Percentiles rank a stretch among this genome's conserved stretches.
These are phyloP conservation scores for Hypsizygus marmoreus DNA, from an alignment of 768 basidiomycete species.

Conservation along the genomic window DNA sequence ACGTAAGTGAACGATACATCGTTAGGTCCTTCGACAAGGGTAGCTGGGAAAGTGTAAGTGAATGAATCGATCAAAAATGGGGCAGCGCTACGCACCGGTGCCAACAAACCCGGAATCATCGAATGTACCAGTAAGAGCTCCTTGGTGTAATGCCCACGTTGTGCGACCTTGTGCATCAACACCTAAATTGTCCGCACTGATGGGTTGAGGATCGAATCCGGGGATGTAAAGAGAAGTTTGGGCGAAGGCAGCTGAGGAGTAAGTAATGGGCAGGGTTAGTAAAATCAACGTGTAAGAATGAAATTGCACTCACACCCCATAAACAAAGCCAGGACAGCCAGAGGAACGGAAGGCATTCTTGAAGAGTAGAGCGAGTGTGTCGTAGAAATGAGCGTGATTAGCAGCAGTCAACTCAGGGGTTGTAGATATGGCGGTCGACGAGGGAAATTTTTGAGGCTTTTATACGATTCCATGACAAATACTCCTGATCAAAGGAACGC, in stretches of 20 bases:
- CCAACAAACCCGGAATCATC: conserved; percentile 17
- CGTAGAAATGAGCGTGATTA: too few relatives aligned
- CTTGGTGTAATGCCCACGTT: conserved; percentile 27
- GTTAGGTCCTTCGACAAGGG: conserved; percentile 26
- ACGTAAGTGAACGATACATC: conserved; percentile 23
- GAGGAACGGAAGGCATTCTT: background rate
- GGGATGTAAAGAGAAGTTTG: conserved; percentile 28
- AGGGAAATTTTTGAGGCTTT: too few relatives aligned
- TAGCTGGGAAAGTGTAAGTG: conserved; percentile 15
- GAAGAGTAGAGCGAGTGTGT: background rate
- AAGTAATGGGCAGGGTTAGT: background rate
- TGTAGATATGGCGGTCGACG: too few relatives aligned
- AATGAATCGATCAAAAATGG: background rate
- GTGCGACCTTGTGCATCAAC: conserved; percentile 26
- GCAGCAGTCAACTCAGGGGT: too few relatives aligned
- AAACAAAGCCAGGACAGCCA: conserved; percentile 5
- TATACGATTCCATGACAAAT: too few relatives aligned
- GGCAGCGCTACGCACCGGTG: conserved; percentile 16
- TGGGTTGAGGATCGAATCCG: conserved; percentile 27
- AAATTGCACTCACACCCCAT: conserved; percentile 4
- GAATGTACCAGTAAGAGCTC: conserved; percentile 14
- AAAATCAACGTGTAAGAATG: background rate
- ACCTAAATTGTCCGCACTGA: conserved; percentile 28
- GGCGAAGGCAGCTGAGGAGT: conserved; percentile 23
- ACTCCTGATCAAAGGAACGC: too few relatives aligned